Evolutionary conservation across 257 asterid species (phyloP), one percentile per base, ranked within the genome.

Genomic region (Solanum paucissectum): DNA sequence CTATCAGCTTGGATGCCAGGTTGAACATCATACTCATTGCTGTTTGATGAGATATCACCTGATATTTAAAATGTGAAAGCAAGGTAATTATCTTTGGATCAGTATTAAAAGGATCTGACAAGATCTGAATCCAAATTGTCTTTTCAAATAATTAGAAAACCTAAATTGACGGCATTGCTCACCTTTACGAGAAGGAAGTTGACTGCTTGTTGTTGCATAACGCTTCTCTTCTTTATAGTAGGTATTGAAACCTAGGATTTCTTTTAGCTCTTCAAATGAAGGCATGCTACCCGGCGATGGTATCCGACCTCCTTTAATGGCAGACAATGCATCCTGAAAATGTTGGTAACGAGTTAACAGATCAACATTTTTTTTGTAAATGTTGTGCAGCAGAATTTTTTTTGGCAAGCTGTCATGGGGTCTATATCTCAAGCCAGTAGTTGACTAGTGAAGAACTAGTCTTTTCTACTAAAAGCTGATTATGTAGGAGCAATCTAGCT

Each of bases 261-360:
- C 98, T 87, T 96, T 95, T n/a, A 95, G 83, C 93, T 96, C 98
- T 90, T 94, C 98, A 86, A 96, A 95, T 68, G 99, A 88, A 16
- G 98, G 99, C 98, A 95, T 94, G 93, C 94, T 95, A 91, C 98
- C 98, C 62, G 98, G 96, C 52, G 99, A 91, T 84, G 99, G 99
- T 86, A 95, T 66, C 62, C 97, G 97, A 83, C 99, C 98, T 88
- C 99, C 98, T 90, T 90, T 94, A 86, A 96, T 95, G 75, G 98
- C 99, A 89, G 86, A 74, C 83, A 96, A 88, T 37, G 99, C 96
- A 72, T 95, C 99, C 99, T 96, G 92, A 89, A 38, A 46, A 85
- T 90, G 92, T 11, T 38, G 23, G 76, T 9, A 82, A 86, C 25
- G 7, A 81, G 82, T 72, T 89, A 81, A 88, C 37, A 71, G 60